Conservation (phyloP, 768 basidiomycete species). For the Leucocoprinus birnbaumii region DNA sequence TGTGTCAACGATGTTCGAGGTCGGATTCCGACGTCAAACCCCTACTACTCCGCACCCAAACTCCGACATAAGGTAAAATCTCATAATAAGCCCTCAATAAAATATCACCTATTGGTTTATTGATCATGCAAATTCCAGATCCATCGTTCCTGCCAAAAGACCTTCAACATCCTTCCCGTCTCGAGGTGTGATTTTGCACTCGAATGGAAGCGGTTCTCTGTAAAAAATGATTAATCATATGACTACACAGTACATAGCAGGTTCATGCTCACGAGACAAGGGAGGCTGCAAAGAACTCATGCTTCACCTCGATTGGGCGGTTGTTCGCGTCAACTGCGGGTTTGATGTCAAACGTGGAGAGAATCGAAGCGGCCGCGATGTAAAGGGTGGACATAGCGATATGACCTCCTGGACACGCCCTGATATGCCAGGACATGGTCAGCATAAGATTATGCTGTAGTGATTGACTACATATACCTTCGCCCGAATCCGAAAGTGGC, state of each 20-base stretch:
- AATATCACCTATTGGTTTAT: too few relatives aligned
- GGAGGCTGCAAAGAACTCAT: background rate
- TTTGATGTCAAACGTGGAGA: constrained; percentile 16
- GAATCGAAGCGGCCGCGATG: constrained; percentile 15
- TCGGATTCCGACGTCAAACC: too few relatives aligned
- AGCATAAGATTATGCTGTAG: background rate
- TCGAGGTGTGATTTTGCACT: constrained; percentile 2
- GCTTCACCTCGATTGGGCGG: constrained; percentile 12
- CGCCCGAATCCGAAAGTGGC: constrained; percentile 29
- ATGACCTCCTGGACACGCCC: constrained; percentile 20
- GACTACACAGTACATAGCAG: background rate
- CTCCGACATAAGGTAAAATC: too few relatives aligned
- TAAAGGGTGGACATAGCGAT: constrained; percentile 16
- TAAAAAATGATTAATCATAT: background rate
- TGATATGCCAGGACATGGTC: background rate
- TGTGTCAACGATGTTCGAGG: too few relatives aligned
- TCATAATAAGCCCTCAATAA: too few relatives aligned
- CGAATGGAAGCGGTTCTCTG: constrained; percentile 1
- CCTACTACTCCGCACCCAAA: too few relatives aligned
- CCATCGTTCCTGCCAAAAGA: background rate
- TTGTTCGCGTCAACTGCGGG: constrained; percentile 15
- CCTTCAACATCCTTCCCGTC: background rate
- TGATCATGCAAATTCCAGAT: background rate
- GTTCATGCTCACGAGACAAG: background rate
- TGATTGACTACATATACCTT: constrained; percentile 7